These are phyloP conservation scores for Cystobasidium sp. DNA, from an alignment of 1,284 basidiomycete genomes.

Conservation along the genomic window DNA sequence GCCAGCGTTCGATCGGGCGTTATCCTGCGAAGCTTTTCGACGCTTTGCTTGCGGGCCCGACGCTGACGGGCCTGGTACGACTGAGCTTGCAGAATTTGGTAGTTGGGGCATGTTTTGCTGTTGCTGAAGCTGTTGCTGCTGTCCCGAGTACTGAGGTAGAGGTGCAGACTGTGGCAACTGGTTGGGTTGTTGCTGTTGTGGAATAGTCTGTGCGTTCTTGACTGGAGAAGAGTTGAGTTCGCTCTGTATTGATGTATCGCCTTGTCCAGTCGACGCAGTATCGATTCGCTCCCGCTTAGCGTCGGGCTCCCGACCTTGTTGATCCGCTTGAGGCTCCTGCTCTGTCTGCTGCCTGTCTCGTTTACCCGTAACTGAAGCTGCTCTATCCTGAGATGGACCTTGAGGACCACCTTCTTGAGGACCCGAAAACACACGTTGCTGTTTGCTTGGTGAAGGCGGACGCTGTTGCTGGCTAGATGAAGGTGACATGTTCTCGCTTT, in stretches of 20 bases:
- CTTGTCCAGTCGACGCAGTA: not conserved
- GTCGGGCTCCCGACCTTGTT: constrained; percentile 1
- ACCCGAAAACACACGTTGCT: not conserved
- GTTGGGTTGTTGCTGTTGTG: not conserved
- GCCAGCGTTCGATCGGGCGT: constrained; percentile 2
- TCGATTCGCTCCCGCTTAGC: constrained; percentile 36
- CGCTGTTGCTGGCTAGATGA: constrained; percentile 9
- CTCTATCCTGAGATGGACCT: not conserved
- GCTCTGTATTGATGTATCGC: not conserved
- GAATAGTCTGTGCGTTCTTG: not conserved
- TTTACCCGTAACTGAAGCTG: constrained; percentile 34
- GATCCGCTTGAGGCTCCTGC: constrained; percentile 3
- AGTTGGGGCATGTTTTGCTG: not conserved
- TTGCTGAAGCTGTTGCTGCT: not conserved
- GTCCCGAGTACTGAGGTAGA: not conserved
- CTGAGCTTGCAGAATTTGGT: not conserved
- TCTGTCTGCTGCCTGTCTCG: constrained; percentile 27
- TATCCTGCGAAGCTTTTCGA: constrained; percentile 27
- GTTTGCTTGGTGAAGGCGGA: constrained; percentile 1
- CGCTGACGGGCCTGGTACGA: not conserved
- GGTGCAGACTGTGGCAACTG: not conserved
- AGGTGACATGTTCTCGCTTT: constrained; percentile 14
- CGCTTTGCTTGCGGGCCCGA: constrained; percentile 5
- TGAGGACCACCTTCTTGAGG: not conserved
- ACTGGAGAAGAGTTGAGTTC: not conserved